These are phyloP conservation scores for Rhodotorula taiwanensis DNA, from an alignment of 768 basidiomycete species.

Conservation along the genomic window DNA sequence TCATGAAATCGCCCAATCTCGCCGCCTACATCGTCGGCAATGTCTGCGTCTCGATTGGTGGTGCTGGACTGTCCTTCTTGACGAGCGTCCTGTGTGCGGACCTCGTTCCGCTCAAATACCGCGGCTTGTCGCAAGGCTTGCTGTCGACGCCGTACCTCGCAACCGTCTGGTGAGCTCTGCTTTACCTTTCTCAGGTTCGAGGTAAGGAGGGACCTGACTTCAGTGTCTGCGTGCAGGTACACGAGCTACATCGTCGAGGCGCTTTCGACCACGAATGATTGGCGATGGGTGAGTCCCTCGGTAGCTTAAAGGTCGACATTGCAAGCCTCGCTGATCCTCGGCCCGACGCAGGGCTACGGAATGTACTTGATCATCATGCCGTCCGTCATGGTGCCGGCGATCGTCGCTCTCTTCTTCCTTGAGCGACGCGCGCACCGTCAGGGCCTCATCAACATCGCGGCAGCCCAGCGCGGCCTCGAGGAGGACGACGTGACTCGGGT, in stretches of 20 bases:
- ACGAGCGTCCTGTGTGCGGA: conserved; percentile 42
- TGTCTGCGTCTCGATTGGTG: conserved; percentile 41
- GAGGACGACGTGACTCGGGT: background rate
- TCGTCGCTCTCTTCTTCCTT: conserved; percentile 10
- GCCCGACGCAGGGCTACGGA: background rate
- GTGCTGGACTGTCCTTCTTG: conserved; percentile 41
- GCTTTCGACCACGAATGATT: background rate
- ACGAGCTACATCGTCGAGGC: conserved; percentile 18
- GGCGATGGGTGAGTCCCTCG: background rate
- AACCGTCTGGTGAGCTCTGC: conserved; percentile 40
- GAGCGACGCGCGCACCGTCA: conserved; percentile 11
- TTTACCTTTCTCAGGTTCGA: no score
- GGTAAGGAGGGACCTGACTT: no score
- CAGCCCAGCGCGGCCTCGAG: conserved; percentile 3
- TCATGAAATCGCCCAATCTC: conserved; percentile 37
- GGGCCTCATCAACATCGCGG: conserved; percentile 19
- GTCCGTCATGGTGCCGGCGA: conserved; percentile 10
- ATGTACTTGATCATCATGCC: conserved; percentile 24
- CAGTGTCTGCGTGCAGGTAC: conserved; percentile 39
- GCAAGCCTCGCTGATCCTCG: background rate
- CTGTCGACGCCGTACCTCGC: conserved; percentile 42
- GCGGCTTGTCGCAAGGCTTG: conserved; percentile 42
- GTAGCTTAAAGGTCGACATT: background rate
- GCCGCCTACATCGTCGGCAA: conserved; percentile 39
- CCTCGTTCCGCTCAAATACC: conserved; percentile 44